Percentiles rank a stretch among this genome's conserved stretches.
phyloP scores from a whole-genome alignment of 192 early-diverging fungal genomes.

The Coemansia sp. region DNA sequence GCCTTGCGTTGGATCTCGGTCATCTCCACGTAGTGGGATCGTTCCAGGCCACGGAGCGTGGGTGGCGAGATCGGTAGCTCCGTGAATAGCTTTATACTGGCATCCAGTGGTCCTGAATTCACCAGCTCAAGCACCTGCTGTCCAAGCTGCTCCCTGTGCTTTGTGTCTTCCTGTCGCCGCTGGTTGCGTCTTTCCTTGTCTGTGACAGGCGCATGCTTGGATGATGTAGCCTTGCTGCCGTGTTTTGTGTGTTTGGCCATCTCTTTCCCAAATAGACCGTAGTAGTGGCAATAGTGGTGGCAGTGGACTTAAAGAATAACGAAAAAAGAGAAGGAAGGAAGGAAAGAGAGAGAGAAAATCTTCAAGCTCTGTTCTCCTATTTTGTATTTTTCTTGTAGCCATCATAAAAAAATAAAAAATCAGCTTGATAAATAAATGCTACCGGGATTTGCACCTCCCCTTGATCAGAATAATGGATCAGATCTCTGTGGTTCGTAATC shows the following conservation, averaged over 20 bases:
- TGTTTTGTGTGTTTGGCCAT: not conserved
- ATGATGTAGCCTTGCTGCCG: conserved; percentile 12
- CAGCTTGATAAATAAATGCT: too few relatives aligned
- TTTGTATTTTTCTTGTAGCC: too few relatives aligned
- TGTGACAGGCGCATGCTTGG: conserved; percentile 7
- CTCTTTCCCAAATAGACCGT: not conserved
- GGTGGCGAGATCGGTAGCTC: conserved; percentile 42
- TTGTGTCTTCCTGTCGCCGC: conserved; percentile 33
- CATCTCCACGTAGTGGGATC: conserved; percentile 86
- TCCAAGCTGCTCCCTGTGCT: conserved; percentile 40
- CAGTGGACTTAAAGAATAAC: too few relatives aligned
- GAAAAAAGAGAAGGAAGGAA: too few relatives aligned
- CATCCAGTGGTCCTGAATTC: conserved; percentile 17
- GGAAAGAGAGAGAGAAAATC: too few relatives aligned
- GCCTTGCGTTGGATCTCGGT: conserved; percentile 91
- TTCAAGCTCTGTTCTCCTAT: too few relatives aligned
- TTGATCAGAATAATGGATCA: too few relatives aligned
- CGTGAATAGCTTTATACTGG: conserved; percentile 24
- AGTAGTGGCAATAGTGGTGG: too few relatives aligned
- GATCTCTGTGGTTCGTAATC: too few relatives aligned
- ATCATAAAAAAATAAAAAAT: too few relatives aligned
- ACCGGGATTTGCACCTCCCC: too few relatives aligned
- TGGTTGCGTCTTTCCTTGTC: conserved; percentile 34
- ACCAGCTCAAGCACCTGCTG: conserved; percentile 39
- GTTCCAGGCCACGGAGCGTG: conserved; percentile 70